Evolutionary conservation across 306 rosid genomes (phyloP), one percentile per base, ranked within the genome.

Genomic region (Oxytropis ochrocephala): DNA sequence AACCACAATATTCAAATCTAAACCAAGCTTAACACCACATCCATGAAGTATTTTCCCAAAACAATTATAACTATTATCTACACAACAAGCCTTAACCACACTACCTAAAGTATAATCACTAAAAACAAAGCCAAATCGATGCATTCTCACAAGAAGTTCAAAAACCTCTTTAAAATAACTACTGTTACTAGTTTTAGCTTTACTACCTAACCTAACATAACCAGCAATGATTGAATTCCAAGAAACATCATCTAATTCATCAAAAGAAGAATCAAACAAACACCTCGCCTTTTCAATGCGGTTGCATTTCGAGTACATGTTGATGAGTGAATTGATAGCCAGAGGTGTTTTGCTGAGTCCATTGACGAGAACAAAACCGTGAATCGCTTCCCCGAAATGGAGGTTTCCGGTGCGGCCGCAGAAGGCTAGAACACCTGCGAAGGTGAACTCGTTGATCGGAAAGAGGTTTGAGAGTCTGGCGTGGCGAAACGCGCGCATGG

Each of bases 161-260:
- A 78, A 50, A 61, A 59, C 80, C 74, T 82, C 79, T 3, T 4
- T 32, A 57, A 2, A 24, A 24, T 69, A 57, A 0, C 53, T 64
- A 30, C 2, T 7, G 47, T 41, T 41, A 41, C 51, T 41, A 19
- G 4, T 19, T 1, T 18, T 19, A 41, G 4, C 11, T 1, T 18
- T 19, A 41, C 69, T 43, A 41, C 82, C 78, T 50, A 59, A 69
- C 70, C 73, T 68, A 77, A 56, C 89, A 77, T 84, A 87, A 55
- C 85, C 76, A 64, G 82, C 65, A 59, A 82, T 84, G 55, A 81
- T 60, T 24, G 91, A 87, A 75, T 87, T 84, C 89, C 84, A 82
- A 54, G 87, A 82, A 61, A 84, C 81, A 44, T 67, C 79, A 73
- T 87, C 92, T 72, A 75, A 39, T 41, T 69, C 46, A 24, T 19